These are phyloP conservation scores for Lagerstroemia speciosa DNA, from an alignment of 345 rosid species.

Conservation along the genomic window DNA sequence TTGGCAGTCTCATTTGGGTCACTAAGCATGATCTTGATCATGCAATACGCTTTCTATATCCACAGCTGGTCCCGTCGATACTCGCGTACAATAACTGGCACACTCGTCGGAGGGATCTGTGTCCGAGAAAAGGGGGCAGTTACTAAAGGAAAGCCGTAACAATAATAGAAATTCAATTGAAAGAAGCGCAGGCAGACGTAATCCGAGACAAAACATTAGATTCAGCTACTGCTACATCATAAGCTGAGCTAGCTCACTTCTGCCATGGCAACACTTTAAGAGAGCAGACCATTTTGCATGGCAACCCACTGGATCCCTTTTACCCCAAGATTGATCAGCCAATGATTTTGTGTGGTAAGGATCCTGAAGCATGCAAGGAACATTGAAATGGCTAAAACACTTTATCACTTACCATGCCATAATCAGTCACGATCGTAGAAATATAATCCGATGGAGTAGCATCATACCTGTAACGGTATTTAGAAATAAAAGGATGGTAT, in stretches of 20 bases:
- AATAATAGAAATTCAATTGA: too few relatives aligned
- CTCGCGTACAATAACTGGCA: slow-evolving; percentile 86
- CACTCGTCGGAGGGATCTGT: slow-evolving; percentile 97
- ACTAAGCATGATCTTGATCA: neutral
- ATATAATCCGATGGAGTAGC: slow-evolving; percentile 88
- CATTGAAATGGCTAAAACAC: neutral
- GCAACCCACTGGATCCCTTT: too few relatives aligned
- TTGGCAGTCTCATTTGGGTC: neutral
- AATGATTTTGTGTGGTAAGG: neutral
- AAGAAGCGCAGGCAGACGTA: too few relatives aligned
- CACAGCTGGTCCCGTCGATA: slow-evolving; percentile 59
- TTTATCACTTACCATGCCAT: slow-evolving; percentile 73
- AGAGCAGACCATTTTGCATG: too few relatives aligned
- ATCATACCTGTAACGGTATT: slow-evolving; percentile 48
- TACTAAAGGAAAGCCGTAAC: too few relatives aligned
- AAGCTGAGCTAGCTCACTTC: neutral
- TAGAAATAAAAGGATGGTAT: slow-evolving; percentile 9
- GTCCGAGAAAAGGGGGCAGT: neutral
- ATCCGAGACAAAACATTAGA: too few relatives aligned
- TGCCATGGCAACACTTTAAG: neutral
- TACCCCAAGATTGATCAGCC: too few relatives aligned
- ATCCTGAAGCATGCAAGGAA: neutral
- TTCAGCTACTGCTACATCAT: neutral
- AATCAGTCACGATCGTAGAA: slow-evolving; percentile 82
- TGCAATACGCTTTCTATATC: slow-evolving; percentile 29